Base-by-base conservation (phyloP, 495 filamentous ascomycete genomes). In the Xylaria flabelliformis region DNA sequence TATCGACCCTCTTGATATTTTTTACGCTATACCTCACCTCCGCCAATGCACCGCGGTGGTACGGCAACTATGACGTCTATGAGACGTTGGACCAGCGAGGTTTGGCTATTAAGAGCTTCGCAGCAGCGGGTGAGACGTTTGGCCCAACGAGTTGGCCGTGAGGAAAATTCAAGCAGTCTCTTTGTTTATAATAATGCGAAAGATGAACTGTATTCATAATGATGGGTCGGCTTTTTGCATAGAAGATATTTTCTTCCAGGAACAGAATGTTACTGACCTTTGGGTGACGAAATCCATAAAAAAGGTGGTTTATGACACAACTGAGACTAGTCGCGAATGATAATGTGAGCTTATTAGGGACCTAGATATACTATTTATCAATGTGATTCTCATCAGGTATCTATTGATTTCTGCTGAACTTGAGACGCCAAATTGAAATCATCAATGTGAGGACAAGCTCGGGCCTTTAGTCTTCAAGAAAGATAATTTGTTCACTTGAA, bases 1-100 rank as follows among this genome's bases (percentile, higher is more conserved):
- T 93, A 8, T 86, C 83, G 61, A 92, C 90, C 0, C 86, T 94
- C 64, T 75, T 94, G 29, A 91, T 94, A 65, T 92, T 94, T 84
- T 85, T 93, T 65, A 83, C 91, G 0, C 82, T 94, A 7, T 86
- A 87, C 39, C 86, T 88, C 41, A 82, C 88, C 29, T 76, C 82
- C 17, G 85, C 85, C 7, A 68, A 78, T 6, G 83, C 88, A 73
- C 88, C 91, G 0, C 73, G 75, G 7, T 94, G 92, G 92, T 94
- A 89, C 82, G 92, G 92, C 0, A 91, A 90, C 46, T 81, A 76
- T 0, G 84, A 85, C 2, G 77, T 83, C 1, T 75, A 79, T 58
- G 69, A 76, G 21, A 85, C 83, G 29, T 71, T 86, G 2, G 84
- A 86, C 62, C 78, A 79, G 72, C 62, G 46, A 0, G 74, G 59